Evolutionary conservation across 768 basidiomycete genomes (phyloP), one percentile per base, ranked within the genome.

Genomic region (Lactarius deliciosus): DNA sequence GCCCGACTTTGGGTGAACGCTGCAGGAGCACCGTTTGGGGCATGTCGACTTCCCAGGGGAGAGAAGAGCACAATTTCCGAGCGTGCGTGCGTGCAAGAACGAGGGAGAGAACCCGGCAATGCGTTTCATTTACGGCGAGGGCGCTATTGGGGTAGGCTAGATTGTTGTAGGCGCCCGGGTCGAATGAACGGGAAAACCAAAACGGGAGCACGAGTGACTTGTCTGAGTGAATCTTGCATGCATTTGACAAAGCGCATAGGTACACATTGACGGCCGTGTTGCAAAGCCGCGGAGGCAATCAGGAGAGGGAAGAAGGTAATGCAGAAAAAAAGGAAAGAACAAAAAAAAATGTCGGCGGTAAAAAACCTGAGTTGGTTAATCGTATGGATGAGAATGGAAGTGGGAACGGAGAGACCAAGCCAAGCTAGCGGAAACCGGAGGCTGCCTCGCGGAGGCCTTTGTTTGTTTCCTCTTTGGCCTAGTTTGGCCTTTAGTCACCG

Each of bases 321-420:
- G 55, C 20, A n/a, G 18, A 34, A 56, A 32, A 32, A 56, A 34
- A 56, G 30, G 30, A 56, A 34, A 20, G 28, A 56, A 20, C 18
- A 56, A 56, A 32, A 30, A 56, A 56, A 56, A 56, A 25, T 6
- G 50, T 53, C 50, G 50, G 50, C 50, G 50, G 50, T 53, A 13
- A 5, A 15, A 28, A 11, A 5, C 25, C 50, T 53, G 50, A 53
- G 50, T 53, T 53, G 50, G 50, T 53, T 28, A 53, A 53, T 53
- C 50, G 25, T 25, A 53, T 53, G 25, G 50, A 53, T 53, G 50
- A 28, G 50, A 53, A 53, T 53, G 50, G 50, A 53, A 53, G 22
- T 50, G 47, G 22, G 25, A 53, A 53, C 47, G 47, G 47, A 50
- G n/a, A 5, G n/a, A 5, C 47, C n/a, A 50, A 8, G 50, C 50